Conservation (phyloP, 2,329 filamentous ascomycete species). For the Botrytis galanthina region DNA sequence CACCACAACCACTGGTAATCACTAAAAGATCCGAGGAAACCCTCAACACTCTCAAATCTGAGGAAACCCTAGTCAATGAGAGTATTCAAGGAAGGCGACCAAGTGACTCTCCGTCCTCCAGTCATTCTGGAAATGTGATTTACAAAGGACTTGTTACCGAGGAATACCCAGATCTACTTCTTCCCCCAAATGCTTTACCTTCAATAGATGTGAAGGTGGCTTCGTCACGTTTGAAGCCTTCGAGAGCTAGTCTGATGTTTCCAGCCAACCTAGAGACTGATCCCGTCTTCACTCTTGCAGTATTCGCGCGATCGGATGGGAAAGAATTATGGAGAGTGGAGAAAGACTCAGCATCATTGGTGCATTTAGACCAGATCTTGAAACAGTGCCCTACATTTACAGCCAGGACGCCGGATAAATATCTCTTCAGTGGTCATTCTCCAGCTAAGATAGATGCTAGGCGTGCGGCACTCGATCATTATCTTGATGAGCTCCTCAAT, state of each 20-base stretch:
- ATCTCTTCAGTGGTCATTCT: slow-evolving; percentile 86
- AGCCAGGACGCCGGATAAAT: slow-evolving; percentile 77
- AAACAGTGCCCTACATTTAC: slow-evolving; percentile 71
- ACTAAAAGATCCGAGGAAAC: slow-evolving; percentile 39
- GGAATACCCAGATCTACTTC: slow-evolving; percentile 79
- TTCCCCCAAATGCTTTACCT: slow-evolving; percentile 84
- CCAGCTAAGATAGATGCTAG: slow-evolving; percentile 91
- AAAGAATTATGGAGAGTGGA: slow-evolving; percentile 91
- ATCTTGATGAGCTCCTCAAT: slow-evolving; percentile 82
- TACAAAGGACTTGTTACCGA: slow-evolving; percentile 79
- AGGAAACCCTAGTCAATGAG: slow-evolving; percentile 23
- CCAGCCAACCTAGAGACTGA: slow-evolving; percentile 83
- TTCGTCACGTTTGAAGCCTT: slow-evolving; percentile 92
- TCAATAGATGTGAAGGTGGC: slow-evolving; percentile 84
- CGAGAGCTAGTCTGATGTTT: slow-evolving; percentile 78
- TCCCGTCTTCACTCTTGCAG: slow-evolving; percentile 86
- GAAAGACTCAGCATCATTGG: slow-evolving; percentile 80
- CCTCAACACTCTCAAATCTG: slow-evolving; percentile 28
- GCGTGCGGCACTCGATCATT: slow-evolving; percentile 74
- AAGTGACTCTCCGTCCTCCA: slow-evolving; percentile 38
- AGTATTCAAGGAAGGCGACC: not conserved
- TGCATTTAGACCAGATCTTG: slow-evolving; percentile 77
- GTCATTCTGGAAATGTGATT: slow-evolving; percentile 49
- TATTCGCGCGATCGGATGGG: slow-evolving; percentile 73
- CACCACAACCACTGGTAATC: slow-evolving; percentile 45